Evolutionary conservation across 306 rosid species (phyloP), one percentile per base, ranked within the genome.

Genomic region (Nissolia schottii): DNA sequence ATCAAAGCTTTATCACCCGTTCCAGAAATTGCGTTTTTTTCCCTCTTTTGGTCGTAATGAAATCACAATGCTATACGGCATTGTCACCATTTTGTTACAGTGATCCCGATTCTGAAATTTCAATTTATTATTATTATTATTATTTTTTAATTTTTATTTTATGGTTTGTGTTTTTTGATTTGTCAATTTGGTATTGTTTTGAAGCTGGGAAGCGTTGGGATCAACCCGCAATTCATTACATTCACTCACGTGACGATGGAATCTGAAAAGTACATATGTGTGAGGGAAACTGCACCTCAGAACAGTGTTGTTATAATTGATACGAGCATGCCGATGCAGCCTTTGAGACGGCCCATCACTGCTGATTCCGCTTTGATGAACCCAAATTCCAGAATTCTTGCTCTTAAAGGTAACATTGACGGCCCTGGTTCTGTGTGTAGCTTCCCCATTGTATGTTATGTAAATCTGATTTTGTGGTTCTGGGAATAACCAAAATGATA

Each of bases 161-260:
- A 15, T 43, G 10, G 55, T 59, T 71, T 56, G 8, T 38, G 7
- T 14, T 24, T 16, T 41, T 71, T 75, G 16, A 41, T 58, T 64
- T 62, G 23, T 1, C n/a, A 24, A 41, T 54, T 64, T 31, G 43
- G 75, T 24, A 18, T 50, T 73, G 3, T 56, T 65, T 57, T 76
- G 74, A 77, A 89, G 95, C 61, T 89, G 66, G 77, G 86, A n/a
- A 86, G 88, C 74, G 50, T 86, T 50, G 94, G 91, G 31, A 78
- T 89, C 63, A 89, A 73, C 57, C 82, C 80, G 14, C 91, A 89
- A 63, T 89, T 84, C 81, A 84, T 86, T 16, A 86, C 91, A 23
- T 89, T 89, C 28, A 89, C 85, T 71, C 81, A 89, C 55, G 94
- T 89, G 73, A 89, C 94, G 0, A 86, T 89, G 94, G 94, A 89